A percentile compares a stretch with the other conserved stretches of the same genome.
Evolutionary conservation across 345 rosid genomes (phyloP).

Genomic region (Ceriops decandra): DNA sequence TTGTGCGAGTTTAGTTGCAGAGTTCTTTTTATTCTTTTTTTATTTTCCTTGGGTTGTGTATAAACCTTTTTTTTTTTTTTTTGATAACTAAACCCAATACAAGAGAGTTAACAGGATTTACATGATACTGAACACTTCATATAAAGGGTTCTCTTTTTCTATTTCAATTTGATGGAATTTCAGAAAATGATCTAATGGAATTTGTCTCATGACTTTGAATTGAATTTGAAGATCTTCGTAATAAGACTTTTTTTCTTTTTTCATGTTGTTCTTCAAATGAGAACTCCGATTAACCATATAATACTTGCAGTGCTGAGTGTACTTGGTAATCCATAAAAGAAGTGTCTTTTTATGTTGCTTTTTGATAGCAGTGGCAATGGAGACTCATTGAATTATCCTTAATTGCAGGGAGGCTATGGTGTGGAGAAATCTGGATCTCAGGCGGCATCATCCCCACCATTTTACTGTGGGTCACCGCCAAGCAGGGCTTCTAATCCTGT

Average conservation of each 20-base stretch:
- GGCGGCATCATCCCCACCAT: conserved; percentile 59
- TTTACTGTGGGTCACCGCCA: conserved; percentile 72
- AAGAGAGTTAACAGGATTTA: neutral
- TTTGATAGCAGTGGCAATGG: neutral
- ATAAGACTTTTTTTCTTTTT: too few relatives aligned
- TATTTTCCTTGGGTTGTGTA: neutral
- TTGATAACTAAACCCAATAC: neutral
- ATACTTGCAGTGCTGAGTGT: too few relatives aligned
- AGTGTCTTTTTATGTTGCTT: neutral
- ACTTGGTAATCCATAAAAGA: neutral
- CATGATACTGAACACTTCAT: too few relatives aligned
- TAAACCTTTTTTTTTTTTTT: too few relatives aligned
- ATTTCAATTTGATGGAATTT: too few relatives aligned
- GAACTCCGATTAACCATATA: too few relatives aligned
- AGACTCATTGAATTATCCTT: neutral
- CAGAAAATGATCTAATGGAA: too few relatives aligned
- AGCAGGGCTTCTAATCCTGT: conserved; percentile 63
- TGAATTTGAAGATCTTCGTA: too few relatives aligned
- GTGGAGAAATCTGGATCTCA: conserved; percentile 24
- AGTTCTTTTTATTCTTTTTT: neutral
- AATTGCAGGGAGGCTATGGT: conserved; percentile 46
- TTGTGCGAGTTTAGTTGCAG: neutral
- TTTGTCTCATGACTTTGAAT: too few relatives aligned
- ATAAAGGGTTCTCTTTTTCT: too few relatives aligned
- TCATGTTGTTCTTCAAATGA: too few relatives aligned